A percentile compares a stretch with the other conserved stretches of the same genome.
phyloP scores from a whole-genome alignment of 2,329 filamentous ascomycete species.

The Alternaria hordeiaustralica region DNA sequence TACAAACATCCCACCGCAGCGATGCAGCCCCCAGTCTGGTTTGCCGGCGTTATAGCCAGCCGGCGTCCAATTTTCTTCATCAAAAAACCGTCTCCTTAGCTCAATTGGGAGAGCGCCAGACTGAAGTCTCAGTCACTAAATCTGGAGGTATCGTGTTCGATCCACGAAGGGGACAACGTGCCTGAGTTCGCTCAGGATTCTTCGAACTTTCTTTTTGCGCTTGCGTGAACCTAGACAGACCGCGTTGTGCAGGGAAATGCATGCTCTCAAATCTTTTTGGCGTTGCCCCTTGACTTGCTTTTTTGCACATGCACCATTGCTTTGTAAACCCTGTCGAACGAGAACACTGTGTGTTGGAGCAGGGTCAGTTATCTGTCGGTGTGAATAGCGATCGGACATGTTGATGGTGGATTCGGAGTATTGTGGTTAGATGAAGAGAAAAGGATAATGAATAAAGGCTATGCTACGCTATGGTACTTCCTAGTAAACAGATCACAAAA shows the following conservation, averaged over 20 bases:
- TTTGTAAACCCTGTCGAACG: background rate
- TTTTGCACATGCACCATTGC: background rate
- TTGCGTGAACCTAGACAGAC: too few species aligned
- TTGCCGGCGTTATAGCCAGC: background rate
- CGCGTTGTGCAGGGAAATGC: background rate
- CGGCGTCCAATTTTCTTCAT: background rate
- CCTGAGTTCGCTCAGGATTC: constrained; percentile 13
- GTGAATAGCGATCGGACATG: background rate
- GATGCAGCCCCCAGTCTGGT: fast-evolving
- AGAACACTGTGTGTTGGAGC: background rate
- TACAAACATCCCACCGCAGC: background rate
- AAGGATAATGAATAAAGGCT: background rate
- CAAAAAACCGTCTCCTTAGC: constrained; percentile 32
- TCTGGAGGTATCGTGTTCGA: constrained; percentile 42
- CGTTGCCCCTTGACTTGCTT: background rate
- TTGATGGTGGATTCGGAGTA: background rate
- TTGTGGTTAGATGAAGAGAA: background rate
- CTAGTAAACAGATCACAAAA: background rate
- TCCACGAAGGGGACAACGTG: constrained; percentile 38
- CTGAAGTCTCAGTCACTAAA: constrained; percentile 40
- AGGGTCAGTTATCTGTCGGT: background rate
- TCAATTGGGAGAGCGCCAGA: constrained; percentile 43
- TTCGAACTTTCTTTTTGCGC: constrained; percentile 20
- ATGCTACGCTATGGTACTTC: background rate
- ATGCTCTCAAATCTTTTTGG: background rate